A percentile compares a stretch with the other conserved stretches of the same genome.
These are phyloP conservation scores for Globisporangium apiculatum DNA, from an alignment of 352 stramenopile genomes.

Conservation along the genomic window DNA sequence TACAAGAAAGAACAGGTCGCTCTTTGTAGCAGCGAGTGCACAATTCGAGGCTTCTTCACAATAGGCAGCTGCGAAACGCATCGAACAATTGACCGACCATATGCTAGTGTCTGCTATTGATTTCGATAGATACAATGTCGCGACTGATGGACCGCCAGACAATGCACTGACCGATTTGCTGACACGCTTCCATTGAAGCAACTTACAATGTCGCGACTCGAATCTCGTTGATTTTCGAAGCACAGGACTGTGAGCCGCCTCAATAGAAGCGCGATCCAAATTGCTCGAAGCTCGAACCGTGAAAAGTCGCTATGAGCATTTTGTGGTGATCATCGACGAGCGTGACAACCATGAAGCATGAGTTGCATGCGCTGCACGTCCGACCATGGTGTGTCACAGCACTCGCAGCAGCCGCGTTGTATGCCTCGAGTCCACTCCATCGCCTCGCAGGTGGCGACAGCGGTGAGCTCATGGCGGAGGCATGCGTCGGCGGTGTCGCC, in stretches of 20 bases:
- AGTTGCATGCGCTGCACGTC: neutral
- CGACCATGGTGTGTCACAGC: constrained; percentile 23
- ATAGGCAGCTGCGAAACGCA: too few species aligned
- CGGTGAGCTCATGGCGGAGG: constrained; percentile 89
- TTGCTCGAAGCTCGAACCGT: neutral
- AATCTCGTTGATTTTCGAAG: neutral
- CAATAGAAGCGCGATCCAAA: neutral
- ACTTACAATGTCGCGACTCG: neutral
- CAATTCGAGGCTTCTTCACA: too few species aligned
- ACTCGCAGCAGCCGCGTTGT: constrained; percentile 14
- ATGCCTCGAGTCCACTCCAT: constrained; percentile 14
- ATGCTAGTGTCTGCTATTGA: too few species aligned
- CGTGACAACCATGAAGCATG: neutral
- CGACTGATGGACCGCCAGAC: too few species aligned
- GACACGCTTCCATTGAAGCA: too few species aligned
- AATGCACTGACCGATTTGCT: too few species aligned
- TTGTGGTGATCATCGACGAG: neutral
- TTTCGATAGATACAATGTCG: too few species aligned
- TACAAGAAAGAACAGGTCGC: too few species aligned
- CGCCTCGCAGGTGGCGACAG: constrained; percentile 76
- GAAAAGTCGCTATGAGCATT: neutral
- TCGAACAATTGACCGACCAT: too few species aligned
- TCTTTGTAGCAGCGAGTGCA: too few species aligned
- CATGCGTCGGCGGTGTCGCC: constrained; percentile 83
- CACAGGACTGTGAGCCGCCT: neutral